phyloP scores from a whole-genome alignment of 768 basidiomycete genomes.

The Omphalotus guepiniiformis region DNA sequence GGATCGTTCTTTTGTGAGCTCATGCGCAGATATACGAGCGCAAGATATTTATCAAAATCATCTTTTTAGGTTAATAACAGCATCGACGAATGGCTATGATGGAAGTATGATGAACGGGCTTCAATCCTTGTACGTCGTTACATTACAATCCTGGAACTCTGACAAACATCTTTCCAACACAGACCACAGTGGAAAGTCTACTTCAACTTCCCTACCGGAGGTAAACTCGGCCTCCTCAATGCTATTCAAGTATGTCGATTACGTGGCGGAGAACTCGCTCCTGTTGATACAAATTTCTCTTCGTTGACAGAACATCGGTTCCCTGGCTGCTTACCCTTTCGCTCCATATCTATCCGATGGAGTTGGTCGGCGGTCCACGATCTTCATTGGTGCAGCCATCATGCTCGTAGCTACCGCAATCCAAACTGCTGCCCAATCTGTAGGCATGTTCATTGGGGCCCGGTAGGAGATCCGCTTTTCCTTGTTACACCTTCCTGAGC shows the following conservation, averaged over 20 bases:
- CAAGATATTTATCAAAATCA: not conserved
- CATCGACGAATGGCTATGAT: conserved; percentile 49
- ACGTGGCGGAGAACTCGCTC: not conserved
- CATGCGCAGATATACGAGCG: not conserved
- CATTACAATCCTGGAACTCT: too few species aligned
- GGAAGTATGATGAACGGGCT: conserved; percentile 53
- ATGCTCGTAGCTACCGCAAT: conserved; percentile 41
- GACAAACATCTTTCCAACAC: conserved; percentile 36
- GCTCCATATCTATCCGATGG: conserved; percentile 41
- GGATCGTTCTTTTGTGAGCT: conserved; percentile 39
- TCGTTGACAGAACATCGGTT: conserved; percentile 43
- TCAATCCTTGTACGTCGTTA: conserved; percentile 32
- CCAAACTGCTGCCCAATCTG: conserved; percentile 30
- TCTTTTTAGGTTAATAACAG: conserved; percentile 35
- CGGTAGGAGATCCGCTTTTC: conserved; percentile 22
- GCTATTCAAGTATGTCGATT: conserved; percentile 36
- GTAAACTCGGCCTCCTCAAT: conserved; percentile 43
- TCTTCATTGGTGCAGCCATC: conserved; percentile 40
- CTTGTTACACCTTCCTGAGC: not conserved
- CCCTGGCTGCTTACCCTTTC: conserved; percentile 44
- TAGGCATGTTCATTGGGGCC: conserved; percentile 38
- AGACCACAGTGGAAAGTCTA: conserved; percentile 42
- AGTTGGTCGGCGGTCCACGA: conserved; percentile 38
- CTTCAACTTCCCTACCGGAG: conserved; percentile 38
- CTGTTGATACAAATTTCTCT: not conserved